Evolutionary conservation across 1,139 yeast genomes (phyloP), one percentile per base, ranked within the genome.

Genomic region (Wickerhamomyces sp.): DNA sequence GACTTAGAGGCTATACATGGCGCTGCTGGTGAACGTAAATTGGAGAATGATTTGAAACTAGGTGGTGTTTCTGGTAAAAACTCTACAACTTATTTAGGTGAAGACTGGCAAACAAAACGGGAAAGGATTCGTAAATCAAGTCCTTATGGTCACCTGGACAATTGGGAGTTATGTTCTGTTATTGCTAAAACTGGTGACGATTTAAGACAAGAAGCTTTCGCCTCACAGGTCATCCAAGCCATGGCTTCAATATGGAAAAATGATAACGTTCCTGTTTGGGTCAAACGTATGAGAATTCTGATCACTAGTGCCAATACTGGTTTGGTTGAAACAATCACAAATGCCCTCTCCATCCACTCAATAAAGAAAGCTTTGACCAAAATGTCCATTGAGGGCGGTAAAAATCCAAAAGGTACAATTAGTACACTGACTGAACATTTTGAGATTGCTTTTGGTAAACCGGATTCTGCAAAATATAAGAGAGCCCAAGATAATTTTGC

Each of bases 151-250:
- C 95, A 89, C 56, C 61, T 84, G 22, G 84, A 81, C 26, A 86
- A 88, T 58, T 92, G 98, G 98, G 97, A 92, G 45, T 61, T 92
- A 29, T 88, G 92, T 51, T 89, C 97, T 0, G 97, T 90, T 4
- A 92, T 92, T 57, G 96, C 92, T 8, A 92, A 92, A 56, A 90
- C 96, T 36, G 98, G 98, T 24, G 92, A 86, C 54, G 98, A 92
- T 60, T 63, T 92, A 38, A 86, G 96, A 17, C 98, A 92, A 59
- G 98, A 92, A 58, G 97, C 98, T 0, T 89, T 92, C 68, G 98
- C 98, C 0, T 89, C 97, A 50, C 98, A 92, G 58, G 61, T 92
- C 28, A 90, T 92, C 36, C 81, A 85, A 41, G 81, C 95, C 33
- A 86, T 90, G 62, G 82, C 95, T 0, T 78, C 76, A 40, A 80